Conservation (phyloP, 2,329 filamentous ascomycete species). For the Exserohilum rostratum region DNA sequence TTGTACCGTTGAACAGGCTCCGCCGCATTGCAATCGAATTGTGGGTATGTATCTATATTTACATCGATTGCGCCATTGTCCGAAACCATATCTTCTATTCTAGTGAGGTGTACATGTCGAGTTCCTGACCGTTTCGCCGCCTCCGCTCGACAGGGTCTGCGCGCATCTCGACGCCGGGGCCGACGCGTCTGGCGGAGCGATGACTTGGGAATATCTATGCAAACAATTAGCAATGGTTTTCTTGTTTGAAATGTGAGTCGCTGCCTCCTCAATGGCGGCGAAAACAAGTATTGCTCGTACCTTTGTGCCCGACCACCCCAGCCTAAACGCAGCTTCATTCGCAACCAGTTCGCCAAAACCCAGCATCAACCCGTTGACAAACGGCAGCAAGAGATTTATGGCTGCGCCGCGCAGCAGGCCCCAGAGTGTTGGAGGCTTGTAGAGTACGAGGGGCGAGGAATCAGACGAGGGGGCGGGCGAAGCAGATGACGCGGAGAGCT, state of each 20-base stretch:
- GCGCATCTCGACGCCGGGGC: conserved; percentile 81
- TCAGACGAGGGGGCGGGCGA: conserved; percentile 65
- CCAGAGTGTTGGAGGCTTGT: conserved; percentile 88
- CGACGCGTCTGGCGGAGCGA: conserved; percentile 66
- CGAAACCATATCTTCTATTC: conserved; percentile 57
- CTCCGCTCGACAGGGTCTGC: conserved; percentile 67
- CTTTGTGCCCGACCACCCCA: conserved; percentile 94
- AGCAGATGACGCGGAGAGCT: conserved; percentile 65
- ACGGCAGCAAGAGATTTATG: conserved; percentile 94
- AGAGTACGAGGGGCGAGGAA: conserved; percentile 77
- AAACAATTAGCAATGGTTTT: neutral
- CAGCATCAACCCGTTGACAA: conserved; percentile 97
- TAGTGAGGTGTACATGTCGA: conserved; percentile 71
- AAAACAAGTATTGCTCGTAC: no score
- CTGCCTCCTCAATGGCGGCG: no score
- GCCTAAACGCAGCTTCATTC: conserved; percentile 89
- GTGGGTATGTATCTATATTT: conserved; percentile 3
- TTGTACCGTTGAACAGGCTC: no score
- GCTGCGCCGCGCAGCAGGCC: conserved; percentile 83
- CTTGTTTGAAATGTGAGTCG: no score
- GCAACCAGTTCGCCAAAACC: conserved; percentile 97
- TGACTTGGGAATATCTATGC: conserved; percentile 63
- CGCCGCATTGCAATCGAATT: neutral
- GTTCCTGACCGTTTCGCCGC: conserved; percentile 57
- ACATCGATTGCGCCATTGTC: neutral